phyloP scores from a whole-genome alignment of 306 rosid species.

The Cotoneaster glaucophyllus region DNA sequence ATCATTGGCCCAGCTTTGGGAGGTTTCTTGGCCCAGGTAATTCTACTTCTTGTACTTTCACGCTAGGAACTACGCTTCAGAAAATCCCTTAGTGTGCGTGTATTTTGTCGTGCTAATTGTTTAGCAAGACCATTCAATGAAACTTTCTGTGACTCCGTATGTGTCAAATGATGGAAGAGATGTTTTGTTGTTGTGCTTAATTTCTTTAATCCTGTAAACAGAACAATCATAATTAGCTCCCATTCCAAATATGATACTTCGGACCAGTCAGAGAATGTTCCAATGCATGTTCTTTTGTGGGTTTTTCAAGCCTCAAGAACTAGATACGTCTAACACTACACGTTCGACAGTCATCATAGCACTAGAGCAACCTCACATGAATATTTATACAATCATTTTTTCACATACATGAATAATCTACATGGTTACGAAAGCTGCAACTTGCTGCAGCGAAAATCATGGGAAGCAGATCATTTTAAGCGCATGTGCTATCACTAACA shows the following conservation, averaged over 20 bases:
- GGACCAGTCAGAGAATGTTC: background rate
- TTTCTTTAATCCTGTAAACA: background rate
- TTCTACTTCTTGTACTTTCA: slow-evolving; percentile 3
- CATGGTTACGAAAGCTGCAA: background rate
- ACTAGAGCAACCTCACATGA: background rate
- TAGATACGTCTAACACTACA: background rate
- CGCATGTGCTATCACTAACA: background rate
- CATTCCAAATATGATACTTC: background rate
- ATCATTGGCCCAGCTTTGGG: slow-evolving; percentile 89
- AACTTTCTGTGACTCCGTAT: background rate
- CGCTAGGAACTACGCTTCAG: background rate
- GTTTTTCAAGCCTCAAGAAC: background rate
- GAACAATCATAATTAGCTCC: background rate
- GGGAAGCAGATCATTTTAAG: background rate
- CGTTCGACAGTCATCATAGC: background rate
- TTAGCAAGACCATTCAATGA: background rate
- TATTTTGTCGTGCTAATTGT: background rate
- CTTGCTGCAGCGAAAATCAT: background rate
- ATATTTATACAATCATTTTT: no score
- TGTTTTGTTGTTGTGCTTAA: background rate
- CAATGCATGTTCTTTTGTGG: background rate
- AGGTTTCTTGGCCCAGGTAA: slow-evolving; percentile 86
- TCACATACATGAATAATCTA: no score
- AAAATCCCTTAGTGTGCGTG: background rate
- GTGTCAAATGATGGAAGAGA: background rate